Base-by-base conservation (phyloP, 345 rosid species). In the Anacardium occidentale region DNA sequence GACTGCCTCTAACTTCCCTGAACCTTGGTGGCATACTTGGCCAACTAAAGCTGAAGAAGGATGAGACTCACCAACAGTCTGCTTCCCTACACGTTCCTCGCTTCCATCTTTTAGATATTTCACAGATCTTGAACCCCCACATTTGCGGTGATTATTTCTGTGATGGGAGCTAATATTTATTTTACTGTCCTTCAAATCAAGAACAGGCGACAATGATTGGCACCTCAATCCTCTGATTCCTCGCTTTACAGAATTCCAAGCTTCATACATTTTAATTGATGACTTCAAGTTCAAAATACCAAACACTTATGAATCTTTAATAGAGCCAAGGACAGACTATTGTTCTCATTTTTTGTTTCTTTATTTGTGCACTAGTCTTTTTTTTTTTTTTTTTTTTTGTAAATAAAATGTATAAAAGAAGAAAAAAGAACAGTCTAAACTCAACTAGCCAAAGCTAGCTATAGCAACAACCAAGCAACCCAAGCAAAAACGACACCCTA, bases 241-340 rank as follows among this genome's bases (percentile, higher is more conserved):
- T n/a, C n/a, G n/a, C 75, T 85, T 87, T 48, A 90, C 56, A 74
- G 80, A 73, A 66, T 74, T 62, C 92, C 88, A 90, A 68, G 79
- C 69, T 42, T 77, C 68, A 63, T 66, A 78, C 86, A 83, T 84
- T 63, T 74, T 77, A 37, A 6, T 37, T 37, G 42, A 6, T 9
- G 42, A 9, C 42, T 37, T 37, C 8, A 61, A 20, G 12, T 37
- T 37, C 8, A 61, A 15, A 17, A 66, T 57, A 8, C 6, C 42
- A 34, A 15, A 29, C 21, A 10, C 17, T 51, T 17, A 0, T 37
- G 42, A 37, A 37, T 5, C 42, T 6, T 37, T 2, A 10, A 47
- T 10, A 5, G 62, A 13, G 0, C 44, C 8, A 60, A 70, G 76
- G 73, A 74, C 60, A 74, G 70, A 7, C 44, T 55, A 40, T 5